A percentile compares a stretch with the other conserved stretches of the same genome.
These are phyloP conservation scores for Exophiala bonariae DNA, from an alignment of 2,329 filamentous ascomycete species.

Conservation along the genomic window DNA sequence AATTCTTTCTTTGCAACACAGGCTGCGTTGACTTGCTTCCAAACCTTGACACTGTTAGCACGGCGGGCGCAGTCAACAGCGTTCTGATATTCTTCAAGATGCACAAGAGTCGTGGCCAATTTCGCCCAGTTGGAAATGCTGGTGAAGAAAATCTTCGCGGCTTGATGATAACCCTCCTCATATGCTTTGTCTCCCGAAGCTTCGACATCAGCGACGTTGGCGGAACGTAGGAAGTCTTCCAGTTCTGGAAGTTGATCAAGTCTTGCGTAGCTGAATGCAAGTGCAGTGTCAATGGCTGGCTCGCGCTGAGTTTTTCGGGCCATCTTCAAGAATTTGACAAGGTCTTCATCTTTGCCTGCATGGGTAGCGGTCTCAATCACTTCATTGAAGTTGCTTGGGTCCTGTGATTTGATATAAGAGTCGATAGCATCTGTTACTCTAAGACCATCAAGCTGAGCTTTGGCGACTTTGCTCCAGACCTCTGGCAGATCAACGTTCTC, in stretches of 20 bases:
- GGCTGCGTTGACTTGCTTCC: slow-evolving; percentile 96
- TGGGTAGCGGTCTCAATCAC: slow-evolving; percentile 95
- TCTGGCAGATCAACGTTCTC: slow-evolving; percentile 91
- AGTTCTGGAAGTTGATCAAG: slow-evolving; percentile 89
- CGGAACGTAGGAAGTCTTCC: slow-evolving; percentile 90
- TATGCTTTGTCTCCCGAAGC: slow-evolving; percentile 98
- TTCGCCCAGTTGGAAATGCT: slow-evolving; percentile 99
- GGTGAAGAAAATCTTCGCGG: slow-evolving; percentile 97
- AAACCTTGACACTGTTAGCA: slow-evolving; percentile 98
- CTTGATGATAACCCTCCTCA: slow-evolving; percentile 88
- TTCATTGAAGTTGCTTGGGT: slow-evolving; percentile 89
- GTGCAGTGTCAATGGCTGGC: slow-evolving; percentile 85
- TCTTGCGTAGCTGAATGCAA: slow-evolving; percentile 91
- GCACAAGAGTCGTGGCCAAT: slow-evolving; percentile 94
- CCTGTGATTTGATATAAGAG: slow-evolving; percentile 93
- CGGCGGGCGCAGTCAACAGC: slow-evolving; percentile 97
- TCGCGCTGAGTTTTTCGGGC: slow-evolving; percentile 95
- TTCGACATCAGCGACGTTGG: slow-evolving; percentile 94
- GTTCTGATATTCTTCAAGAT: slow-evolving; percentile 93
- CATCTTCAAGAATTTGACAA: slow-evolving; percentile 96
- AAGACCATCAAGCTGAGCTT: slow-evolving; percentile 94
- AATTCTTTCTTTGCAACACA: slow-evolving; percentile 99
- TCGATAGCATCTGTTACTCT: slow-evolving; percentile 90
- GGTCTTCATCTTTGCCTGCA: slow-evolving; percentile 95
- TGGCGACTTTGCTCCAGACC: slow-evolving; percentile 97